Base-by-base conservation (phyloP, 1,284 basidiomycete genomes). In the Golubevia pallescens region DNA sequence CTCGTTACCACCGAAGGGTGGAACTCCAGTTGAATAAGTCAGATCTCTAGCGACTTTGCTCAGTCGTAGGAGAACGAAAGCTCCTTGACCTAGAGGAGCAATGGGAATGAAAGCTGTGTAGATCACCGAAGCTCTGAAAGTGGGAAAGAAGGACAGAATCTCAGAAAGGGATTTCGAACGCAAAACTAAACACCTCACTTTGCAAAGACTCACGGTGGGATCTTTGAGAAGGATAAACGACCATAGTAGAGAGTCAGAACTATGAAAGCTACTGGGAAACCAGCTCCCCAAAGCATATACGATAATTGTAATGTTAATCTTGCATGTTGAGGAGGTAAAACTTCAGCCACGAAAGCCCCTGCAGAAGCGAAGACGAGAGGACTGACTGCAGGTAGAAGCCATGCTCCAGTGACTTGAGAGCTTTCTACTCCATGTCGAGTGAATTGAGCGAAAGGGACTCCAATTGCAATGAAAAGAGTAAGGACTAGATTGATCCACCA, bases 401-500 rank as follows among this genome's bases (percentile, higher is more conserved):
- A 91, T 1, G 88, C 84, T n/a, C 90, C 87, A 0, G 89, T 89
- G 87, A 92, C 89, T 10, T 4, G 3, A 5, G 34, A 38, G 34
- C 10, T 38, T 10, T 38, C 34, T 4, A 38, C 42, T 48, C 42
- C 42, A 16, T 48, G 42, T 48, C 42, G 8, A 48, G 42, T 48
- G 42, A 48, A 48, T 90, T 92, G 92, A 57, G 90, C 82, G 74
- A 92, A 90, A 2, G 92, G 85, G 66, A 91, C 87, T 7, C 90
- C 90, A 81, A 91, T 90, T 70, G 89, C 90, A 67, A 90, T 90
- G 21, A 89, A 23, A 5, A 90, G 78, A 0, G 92, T 90, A 20
- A 92, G 73, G 1, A 87, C 84, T 1, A 90, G 87, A 70, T 92
- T 89, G 51, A 91, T 70, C 92, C 92, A 93, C 92, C 93, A 93